Percentiles rank a stretch among this genome's conserved stretches.
Evolutionary conservation across 257 asterid species (phyloP).

Genomic region (Verbascum thapsus): DNA sequence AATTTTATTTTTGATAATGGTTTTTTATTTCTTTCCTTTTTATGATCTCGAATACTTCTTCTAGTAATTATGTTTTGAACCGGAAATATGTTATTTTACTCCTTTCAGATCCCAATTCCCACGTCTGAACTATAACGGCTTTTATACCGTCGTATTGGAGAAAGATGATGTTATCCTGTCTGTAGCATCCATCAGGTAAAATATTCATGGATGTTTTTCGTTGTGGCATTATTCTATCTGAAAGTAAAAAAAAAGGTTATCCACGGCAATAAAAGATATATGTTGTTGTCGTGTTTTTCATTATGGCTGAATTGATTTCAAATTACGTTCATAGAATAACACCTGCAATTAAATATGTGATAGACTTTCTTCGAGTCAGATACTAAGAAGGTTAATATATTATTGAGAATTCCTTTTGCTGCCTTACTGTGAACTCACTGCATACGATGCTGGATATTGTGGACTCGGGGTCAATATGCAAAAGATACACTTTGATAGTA

Average conservation of each 20-base stretch:
- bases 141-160: constrained; percentile 83
- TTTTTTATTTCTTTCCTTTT: no score
- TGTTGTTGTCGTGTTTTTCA: constrained; percentile 16
- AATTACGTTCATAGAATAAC: background rate
- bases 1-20: background rate
- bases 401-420: no score
- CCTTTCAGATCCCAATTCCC: constrained; percentile 80
- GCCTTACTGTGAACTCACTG: no score
- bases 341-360: no score
- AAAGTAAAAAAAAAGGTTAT: background rate
- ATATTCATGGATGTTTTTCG: background rate
- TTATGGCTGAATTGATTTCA: constrained; percentile 11
- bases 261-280: constrained; percentile 11
- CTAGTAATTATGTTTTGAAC: constrained; percentile 13
- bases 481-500: no score
- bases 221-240: constrained; percentile 5
- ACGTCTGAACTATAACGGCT: constrained; percentile 83
- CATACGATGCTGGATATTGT: no score
- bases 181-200: constrained; percentile 92
- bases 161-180: constrained; percentile 74
- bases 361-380: no score
- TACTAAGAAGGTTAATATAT: no score
- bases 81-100: constrained; percentile 31
- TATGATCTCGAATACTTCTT: no score
- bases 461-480: no score